Evolutionary conservation across 176 grass and related monocot species (phyloP), one percentile per base, ranked within the genome.

Genomic region (Rhynchospora tenuis): DNA sequence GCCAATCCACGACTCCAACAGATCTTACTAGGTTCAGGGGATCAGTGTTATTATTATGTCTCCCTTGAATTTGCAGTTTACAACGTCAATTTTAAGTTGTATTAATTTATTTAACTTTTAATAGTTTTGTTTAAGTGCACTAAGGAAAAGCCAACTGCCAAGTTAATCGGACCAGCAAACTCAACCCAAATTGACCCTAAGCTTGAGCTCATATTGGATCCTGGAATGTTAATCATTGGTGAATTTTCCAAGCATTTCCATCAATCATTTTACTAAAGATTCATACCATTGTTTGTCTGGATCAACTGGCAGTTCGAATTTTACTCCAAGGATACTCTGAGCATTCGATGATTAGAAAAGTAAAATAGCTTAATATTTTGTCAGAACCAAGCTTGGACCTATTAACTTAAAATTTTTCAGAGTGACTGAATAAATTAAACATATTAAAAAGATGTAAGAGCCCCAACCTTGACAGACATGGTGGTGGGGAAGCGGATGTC

Each of bases 401-500:
- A 66, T 33, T 0, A 33, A 66, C 12, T 16, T 8, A 5, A 9
- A n/a, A 9, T 73, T 24, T 11, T 48, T 5, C 15, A 75, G 22
- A 50, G 20, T 73, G 46, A 50, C 22, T 51, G 5, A 4, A 26
- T 52, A 75, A 13, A 28, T 61, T 54, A n/a, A 6, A 54, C 12
- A 75, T 54, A 75, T 75, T 52, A 75, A 54, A 75, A 46, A 76
- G 73, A 54, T 76, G 73, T 19, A 29, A 76, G 3, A 24, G 59
- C 2, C 9, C 27, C 24, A 7, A 92, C 94, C 94, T 97, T 97
- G 74, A 80, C 83, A 70, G 87, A 48, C 83, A 93, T 81, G 84
- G 91, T 93, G 79, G 83, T 83, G 43, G 76, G 85, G 80, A 44
- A 48, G n/a, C 83, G 84, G 44, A 87, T 83, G 59, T 89, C 85